A percentile compares a stretch with the other conserved stretches of the same genome.
These are phyloP conservation scores for Phtheirospermum japonicum DNA, from an alignment of 257 asterid genomes.

Conservation along the genomic window DNA sequence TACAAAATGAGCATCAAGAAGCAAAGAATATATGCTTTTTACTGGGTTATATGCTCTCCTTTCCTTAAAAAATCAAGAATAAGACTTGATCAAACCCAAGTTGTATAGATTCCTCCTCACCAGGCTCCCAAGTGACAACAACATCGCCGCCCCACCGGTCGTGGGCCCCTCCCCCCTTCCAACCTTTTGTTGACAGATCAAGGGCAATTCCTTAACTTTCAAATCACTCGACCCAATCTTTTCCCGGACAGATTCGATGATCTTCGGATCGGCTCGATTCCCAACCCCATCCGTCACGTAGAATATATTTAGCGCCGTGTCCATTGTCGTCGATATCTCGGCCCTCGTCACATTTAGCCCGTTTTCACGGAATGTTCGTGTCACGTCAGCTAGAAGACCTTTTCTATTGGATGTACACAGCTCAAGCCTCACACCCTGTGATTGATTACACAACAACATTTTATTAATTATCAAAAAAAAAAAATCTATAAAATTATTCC, in stretches of 20 bases:
- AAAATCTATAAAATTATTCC: too few species aligned
- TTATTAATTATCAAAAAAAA: too few species aligned
- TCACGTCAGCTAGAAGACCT: slow-evolving; percentile 83
- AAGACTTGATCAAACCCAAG: slow-evolving; percentile 68
- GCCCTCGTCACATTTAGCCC: slow-evolving; percentile 82
- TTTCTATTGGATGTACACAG: slow-evolving; percentile 56
- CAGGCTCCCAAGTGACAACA: slow-evolving; percentile 79
- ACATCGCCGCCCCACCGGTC: slow-evolving; percentile 72
- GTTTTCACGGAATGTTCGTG: slow-evolving; percentile 84
- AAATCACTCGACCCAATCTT: slow-evolving; percentile 61
- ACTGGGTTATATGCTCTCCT: not conserved
- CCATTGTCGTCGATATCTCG: slow-evolving; percentile 68
- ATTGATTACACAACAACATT: too few species aligned
- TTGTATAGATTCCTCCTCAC: slow-evolving; percentile 70
- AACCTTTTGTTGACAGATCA: slow-evolving; percentile 45
- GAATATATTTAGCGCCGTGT: slow-evolving; percentile 55
- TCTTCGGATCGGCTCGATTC: slow-evolving; percentile 38
- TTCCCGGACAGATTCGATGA: slow-evolving; percentile 39
- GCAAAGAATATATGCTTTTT: slow-evolving; percentile 29
- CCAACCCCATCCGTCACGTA: slow-evolving; percentile 79
- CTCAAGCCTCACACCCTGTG: slow-evolving; percentile 90
- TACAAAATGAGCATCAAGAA: not conserved
- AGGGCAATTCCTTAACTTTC: slow-evolving; percentile 70
- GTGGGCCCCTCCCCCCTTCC: slow-evolving; percentile 47
- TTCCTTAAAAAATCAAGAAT: slow-evolving; percentile 30